Evolutionary conservation across 805 yeast species (phyloP).

Genomic region (Wickerhamomyces queroliae): DNA sequence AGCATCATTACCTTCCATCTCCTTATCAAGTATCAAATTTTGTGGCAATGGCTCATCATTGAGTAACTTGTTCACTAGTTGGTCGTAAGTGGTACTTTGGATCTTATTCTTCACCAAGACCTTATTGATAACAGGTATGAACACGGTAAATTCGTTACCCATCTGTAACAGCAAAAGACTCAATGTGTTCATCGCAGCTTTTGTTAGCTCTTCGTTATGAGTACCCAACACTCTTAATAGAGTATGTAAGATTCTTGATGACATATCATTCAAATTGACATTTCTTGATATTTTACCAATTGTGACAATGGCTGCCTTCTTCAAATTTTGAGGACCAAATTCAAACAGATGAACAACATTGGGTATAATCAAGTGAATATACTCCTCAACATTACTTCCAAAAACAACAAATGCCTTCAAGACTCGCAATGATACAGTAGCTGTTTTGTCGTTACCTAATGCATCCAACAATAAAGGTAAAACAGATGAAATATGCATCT

Average conservation of each 20-base stretch:
- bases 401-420: conserved; percentile 79
- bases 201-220: conserved; percentile 52
- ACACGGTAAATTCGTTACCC: conserved; percentile 79
- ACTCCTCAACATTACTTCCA: conserved; percentile 85
- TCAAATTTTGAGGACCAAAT: conserved; percentile 48
- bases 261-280: conserved; percentile 76
- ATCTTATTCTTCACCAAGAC: conserved; percentile 57
- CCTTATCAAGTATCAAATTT: conserved; percentile 63
- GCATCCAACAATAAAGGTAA: conserved; percentile 72
- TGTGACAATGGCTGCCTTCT: conserved; percentile 73
- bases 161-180: conserved; percentile 74
- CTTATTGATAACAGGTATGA: conserved; percentile 75
- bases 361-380: conserved; percentile 82
- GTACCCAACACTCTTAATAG: conserved; percentile 58
- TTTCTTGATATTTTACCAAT: conserved; percentile 74
- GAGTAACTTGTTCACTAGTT: conserved; percentile 67
- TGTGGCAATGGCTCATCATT: conserved; percentile 86
- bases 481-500: conserved; percentile 70
- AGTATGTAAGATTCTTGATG: conserved; percentile 87
- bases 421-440: conserved; percentile 64
- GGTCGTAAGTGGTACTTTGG: conserved; percentile 73
- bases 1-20: conserved; percentile 31
- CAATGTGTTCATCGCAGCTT: conserved; percentile 70
- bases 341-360: conserved; percentile 79
- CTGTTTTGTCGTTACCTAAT: conserved; percentile 65